Percentiles rank a stretch among this genome's conserved stretches.
Conservation (phyloP, 495 filamentous ascomycete species). For the Alectoria sarmentosa region DNA sequence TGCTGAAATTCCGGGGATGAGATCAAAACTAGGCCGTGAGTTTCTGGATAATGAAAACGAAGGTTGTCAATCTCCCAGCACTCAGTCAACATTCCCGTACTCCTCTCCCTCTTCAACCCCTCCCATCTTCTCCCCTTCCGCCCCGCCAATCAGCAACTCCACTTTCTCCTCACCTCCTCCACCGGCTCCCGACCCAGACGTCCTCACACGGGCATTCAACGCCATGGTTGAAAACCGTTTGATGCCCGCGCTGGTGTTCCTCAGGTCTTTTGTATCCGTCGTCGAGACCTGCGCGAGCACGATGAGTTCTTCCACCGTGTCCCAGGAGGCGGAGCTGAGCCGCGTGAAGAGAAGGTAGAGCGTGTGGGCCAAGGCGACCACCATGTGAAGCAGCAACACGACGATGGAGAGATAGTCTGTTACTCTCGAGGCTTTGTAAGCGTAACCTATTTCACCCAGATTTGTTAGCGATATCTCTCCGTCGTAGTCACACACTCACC, state of each 20-base stretch:
- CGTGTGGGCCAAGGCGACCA: not conserved
- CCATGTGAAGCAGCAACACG: constrained; percentile 11
- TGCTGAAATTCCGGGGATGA: no score
- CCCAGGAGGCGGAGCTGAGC: constrained; percentile 2
- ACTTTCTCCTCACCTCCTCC: not conserved
- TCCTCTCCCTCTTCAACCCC: not conserved
- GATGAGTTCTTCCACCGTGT: constrained; percentile 13
- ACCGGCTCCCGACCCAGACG: not conserved
- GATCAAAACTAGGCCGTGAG: no score
- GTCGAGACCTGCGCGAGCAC: constrained; percentile 6
- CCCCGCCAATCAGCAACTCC: constrained; percentile 1
- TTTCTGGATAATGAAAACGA: no score
- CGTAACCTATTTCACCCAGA: constrained; percentile 13
- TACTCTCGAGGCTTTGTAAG: constrained; percentile 12
- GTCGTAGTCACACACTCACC: not conserved
- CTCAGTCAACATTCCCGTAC: not conserved
- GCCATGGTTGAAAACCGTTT: constrained; percentile 10
- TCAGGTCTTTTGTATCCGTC: not conserved
- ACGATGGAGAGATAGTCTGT: constrained; percentile 12
- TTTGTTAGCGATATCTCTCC: not conserved
- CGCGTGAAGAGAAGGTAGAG: not conserved
- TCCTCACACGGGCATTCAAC: constrained; percentile 1
- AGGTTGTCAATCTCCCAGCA: no score
- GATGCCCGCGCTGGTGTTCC: constrained; percentile 7
- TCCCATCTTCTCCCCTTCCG: not conserved